phyloP scores from a whole-genome alignment of 2,329 filamentous ascomycete species.

The Aureobasidium vineae region DNA sequence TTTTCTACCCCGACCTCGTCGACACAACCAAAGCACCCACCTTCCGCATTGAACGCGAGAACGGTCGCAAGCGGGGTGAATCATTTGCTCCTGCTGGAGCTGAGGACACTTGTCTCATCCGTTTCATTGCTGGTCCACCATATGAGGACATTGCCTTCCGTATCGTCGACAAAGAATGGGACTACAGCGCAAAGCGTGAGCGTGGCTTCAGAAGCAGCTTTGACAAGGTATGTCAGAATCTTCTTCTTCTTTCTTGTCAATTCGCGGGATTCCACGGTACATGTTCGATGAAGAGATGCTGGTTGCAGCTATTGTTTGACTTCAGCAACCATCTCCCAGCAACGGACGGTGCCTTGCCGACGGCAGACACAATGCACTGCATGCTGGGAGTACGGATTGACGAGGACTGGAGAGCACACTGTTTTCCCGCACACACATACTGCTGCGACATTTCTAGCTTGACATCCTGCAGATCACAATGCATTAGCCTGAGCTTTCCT shows the following conservation, averaged over 20 bases:
- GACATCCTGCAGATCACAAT: constrained; percentile 2
- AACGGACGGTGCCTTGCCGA: not conserved
- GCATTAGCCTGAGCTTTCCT: constrained; percentile 11
- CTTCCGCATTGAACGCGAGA: constrained; percentile 91
- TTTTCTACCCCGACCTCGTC: constrained; percentile 96
- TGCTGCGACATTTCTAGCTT: not conserved
- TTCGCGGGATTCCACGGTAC: not conserved
- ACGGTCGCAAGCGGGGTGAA: constrained; percentile 83
- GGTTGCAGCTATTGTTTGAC: not conserved
- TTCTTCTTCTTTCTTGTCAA: not conserved
- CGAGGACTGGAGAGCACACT: not conserved
- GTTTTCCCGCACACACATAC: not conserved
- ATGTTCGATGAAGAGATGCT: not conserved
- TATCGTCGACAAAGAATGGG: constrained; percentile 98
- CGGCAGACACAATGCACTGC: constrained; percentile 7
- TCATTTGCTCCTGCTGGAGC: constrained; percentile 91
- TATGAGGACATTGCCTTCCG: constrained; percentile 97
- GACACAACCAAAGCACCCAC: constrained; percentile 93
- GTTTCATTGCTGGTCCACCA: constrained; percentile 90
- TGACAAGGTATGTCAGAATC: constrained; percentile 71
- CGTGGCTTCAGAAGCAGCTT: constrained; percentile 95
- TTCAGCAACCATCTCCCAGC: not conserved
- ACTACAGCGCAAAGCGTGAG: constrained; percentile 94
- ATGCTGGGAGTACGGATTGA: not conserved
- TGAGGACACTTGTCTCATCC: constrained; percentile 94